Percentiles rank a stretch among this genome's conserved stretches.
Evolutionary conservation across 2,329 filamentous ascomycete genomes (phyloP).

Genomic region (Didymella segeticola): DNA sequence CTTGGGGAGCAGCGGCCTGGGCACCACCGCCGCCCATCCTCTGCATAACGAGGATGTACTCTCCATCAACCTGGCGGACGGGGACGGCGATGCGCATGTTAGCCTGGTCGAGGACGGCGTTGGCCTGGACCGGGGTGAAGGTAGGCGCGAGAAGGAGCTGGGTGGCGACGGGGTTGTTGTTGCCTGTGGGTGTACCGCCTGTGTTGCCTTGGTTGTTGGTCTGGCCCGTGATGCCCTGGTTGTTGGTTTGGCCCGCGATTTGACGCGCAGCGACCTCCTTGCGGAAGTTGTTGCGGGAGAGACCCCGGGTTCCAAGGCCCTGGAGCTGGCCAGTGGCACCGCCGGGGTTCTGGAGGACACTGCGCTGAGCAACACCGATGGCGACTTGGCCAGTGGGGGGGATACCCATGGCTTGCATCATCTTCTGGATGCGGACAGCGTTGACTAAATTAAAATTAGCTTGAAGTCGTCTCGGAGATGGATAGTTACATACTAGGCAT

Average conservation of each 20-base stretch:
- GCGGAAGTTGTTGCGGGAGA: constrained; percentile 34
- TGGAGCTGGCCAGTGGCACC: constrained; percentile 43
- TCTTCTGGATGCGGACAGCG: constrained; percentile 43
- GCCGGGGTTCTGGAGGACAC: constrained; percentile 46
- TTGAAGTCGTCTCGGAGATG: not conserved
- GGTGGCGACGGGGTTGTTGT: constrained; percentile 44
- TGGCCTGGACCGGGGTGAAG: constrained; percentile 45
- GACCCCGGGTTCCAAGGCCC: constrained; percentile 29
- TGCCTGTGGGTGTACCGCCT: constrained; percentile 34
- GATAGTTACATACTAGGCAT: constrained; percentile 40
- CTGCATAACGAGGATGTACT: constrained; percentile 47
- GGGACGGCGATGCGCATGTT: constrained; percentile 47
- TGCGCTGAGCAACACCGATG: constrained; percentile 46
- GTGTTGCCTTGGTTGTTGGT: constrained; percentile 17
- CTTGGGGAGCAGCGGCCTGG: constrained; percentile 15
- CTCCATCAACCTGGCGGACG: constrained; percentile 45
- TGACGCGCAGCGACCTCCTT: constrained; percentile 32
- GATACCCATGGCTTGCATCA: constrained; percentile 45
- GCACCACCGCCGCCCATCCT: constrained; percentile 25
- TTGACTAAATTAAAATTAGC: constrained; percentile 40
- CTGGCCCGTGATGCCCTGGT: constrained; percentile 13
- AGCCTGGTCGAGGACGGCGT: constrained; percentile 43
- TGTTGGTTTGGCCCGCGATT: not conserved
- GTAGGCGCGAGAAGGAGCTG: constrained; percentile 46
- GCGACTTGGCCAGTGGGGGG: constrained; percentile 40